These are phyloP conservation scores for Colletotrichum trifolii DNA, from an alignment of 2,329 filamentous ascomycete genomes.

Conservation along the genomic window DNA sequence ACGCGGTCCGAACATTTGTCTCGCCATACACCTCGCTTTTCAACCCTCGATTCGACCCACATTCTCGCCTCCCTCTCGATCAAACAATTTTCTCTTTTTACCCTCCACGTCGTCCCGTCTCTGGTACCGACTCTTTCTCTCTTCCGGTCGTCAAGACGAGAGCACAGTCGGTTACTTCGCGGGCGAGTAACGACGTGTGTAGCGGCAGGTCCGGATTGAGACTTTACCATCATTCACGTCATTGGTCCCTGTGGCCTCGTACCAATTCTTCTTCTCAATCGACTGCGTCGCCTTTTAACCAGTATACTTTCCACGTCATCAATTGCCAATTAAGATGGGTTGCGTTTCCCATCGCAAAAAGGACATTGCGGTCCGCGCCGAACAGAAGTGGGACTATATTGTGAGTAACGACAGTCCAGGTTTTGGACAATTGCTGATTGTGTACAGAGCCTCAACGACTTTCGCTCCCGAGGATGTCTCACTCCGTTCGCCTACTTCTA, in stretches of 20 bases:
- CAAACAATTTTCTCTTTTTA: slow-evolving; percentile 18
- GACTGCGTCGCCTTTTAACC: slow-evolving; percentile 31
- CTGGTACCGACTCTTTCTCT: slow-evolving; percentile 21
- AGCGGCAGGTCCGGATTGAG: slow-evolving; percentile 51
- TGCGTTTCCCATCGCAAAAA: slow-evolving; percentile 73
- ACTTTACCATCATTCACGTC: slow-evolving; percentile 27
- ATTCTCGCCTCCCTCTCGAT: slow-evolving; percentile 33
- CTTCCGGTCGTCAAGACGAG: slow-evolving; percentile 39
- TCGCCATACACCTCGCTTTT: slow-evolving; percentile 19
- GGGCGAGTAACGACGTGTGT: slow-evolving; percentile 61
- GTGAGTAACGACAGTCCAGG: slow-evolving; percentile 59
- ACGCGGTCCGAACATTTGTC: slow-evolving; percentile 29
- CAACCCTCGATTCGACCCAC: slow-evolving; percentile 23
- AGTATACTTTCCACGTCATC: slow-evolving; percentile 17
- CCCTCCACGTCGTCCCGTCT: slow-evolving; percentile 28
- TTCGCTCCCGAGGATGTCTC: slow-evolving; percentile 84
- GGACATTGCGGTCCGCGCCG: slow-evolving; percentile 74
- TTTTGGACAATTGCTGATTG: neutral
- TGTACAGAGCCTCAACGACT: slow-evolving; percentile 71
- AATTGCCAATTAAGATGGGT: slow-evolving; percentile 63
- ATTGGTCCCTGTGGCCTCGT: neutral
- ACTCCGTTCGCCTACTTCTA: slow-evolving; percentile 84
- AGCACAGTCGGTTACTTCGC: slow-evolving; percentile 59
- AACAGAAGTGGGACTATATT: slow-evolving; percentile 96
- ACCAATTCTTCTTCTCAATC: slow-evolving; percentile 5